Percentiles rank a stretch among this genome's conserved stretches.
Evolutionary conservation across 75 land plant species (phyloP).

Genomic region (Pinus albicaulis): DNA sequence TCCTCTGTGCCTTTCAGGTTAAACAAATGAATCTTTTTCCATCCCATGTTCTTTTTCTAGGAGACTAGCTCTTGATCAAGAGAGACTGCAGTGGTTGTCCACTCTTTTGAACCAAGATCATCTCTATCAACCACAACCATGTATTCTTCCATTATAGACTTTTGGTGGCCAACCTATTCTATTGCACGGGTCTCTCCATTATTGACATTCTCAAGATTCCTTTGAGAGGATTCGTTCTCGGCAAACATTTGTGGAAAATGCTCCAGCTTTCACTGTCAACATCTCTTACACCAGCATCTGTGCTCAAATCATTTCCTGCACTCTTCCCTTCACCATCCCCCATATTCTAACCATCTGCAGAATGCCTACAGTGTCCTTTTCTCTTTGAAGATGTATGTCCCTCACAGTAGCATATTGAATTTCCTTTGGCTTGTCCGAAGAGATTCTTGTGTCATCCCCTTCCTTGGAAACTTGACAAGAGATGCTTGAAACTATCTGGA

Average conservation of each 20-base stretch:
- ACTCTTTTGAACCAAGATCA: not conserved
- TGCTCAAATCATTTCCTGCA: constrained; percentile 15
- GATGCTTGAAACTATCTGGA: constrained; percentile 2
- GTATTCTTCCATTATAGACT: not conserved
- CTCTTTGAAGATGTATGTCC: constrained; percentile 20
- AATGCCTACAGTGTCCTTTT: constrained; percentile 14
- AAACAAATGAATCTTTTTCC: constrained; percentile 1
- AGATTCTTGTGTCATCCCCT: not conserved
- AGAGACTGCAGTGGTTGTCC: not conserved
- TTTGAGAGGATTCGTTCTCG: not conserved
- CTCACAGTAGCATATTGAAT: not conserved
- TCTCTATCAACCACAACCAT: not conserved
- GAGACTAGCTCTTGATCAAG: constrained; percentile 2
- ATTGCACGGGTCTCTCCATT: not conserved
- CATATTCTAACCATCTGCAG: constrained; percentile 13
- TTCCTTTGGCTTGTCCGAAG: constrained; percentile 7
- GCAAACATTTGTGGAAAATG: constrained; percentile 5
- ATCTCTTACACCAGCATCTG: constrained; percentile 36
- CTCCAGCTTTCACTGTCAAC: constrained; percentile 10
- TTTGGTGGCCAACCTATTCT: not conserved
- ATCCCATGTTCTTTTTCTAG: constrained; percentile 2
- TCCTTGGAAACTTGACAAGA: constrained; percentile 1
- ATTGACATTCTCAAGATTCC: not conserved
- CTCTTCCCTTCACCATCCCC: constrained; percentile 22
- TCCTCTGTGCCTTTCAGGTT: not conserved